Percentiles rank a stretch among this genome's conserved stretches.
phyloP scores from a whole-genome alignment of 1,139 yeast genomes.

The Arxiozyma heterogenica region DNA sequence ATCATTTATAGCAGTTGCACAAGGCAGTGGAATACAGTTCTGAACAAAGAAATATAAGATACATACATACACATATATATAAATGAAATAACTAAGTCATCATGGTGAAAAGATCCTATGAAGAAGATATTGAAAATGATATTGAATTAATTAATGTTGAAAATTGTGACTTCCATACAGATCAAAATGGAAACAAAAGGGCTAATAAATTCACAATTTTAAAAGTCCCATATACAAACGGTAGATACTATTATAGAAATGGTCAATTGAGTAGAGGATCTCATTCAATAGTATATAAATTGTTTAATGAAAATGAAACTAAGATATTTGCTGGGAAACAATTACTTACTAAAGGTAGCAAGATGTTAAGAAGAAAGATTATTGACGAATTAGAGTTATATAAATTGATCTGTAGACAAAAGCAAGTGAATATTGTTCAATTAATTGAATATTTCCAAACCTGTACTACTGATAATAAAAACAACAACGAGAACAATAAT shows the following conservation, averaged over 20 bases:
- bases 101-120: slow-evolving; percentile 1
- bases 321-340: slow-evolving; percentile 4
- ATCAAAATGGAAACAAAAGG: background rate
- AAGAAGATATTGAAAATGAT: slow-evolving; percentile 1
- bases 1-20: too few species aligned
- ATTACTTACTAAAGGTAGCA: background rate
- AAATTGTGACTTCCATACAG: background rate
- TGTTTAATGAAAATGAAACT: slow-evolving; percentile 1
- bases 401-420: slow-evolving; percentile 3
- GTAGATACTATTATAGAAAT: slow-evolving; percentile 1
- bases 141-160: background rate
- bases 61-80: background rate
- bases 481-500: background rate
- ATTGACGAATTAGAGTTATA: slow-evolving; percentile 8
- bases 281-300: slow-evolving; percentile 4
- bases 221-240: slow-evolving; percentile 2
- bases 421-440: slow-evolving; percentile 5
- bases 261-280: slow-evolving; percentile 4
- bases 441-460: slow-evolving; percentile 7
- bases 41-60: too few species aligned
- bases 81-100: background rate
- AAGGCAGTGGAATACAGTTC: too few species aligned
- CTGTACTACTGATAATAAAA: background rate
- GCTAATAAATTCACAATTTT: slow-evolving; percentile 1
- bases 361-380: slow-evolving; percentile 1